phyloP scores from a whole-genome alignment of 2,329 filamentous ascomycete genomes.

The Colletotrichum melonis region DNA sequence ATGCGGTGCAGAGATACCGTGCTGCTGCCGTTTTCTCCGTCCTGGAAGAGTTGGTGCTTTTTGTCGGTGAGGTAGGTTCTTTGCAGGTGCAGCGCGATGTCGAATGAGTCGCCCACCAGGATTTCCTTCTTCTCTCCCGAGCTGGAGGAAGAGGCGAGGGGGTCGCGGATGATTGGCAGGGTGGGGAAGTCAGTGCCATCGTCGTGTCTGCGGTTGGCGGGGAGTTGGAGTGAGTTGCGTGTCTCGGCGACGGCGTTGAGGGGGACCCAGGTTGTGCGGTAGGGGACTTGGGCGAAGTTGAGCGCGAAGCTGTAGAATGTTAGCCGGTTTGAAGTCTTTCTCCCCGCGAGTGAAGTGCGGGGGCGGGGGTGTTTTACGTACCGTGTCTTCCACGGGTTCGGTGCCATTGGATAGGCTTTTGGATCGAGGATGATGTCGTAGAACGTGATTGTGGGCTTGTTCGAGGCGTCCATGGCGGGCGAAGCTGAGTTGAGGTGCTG shows the following conservation, averaged over 20 bases:
- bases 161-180: conserved; percentile 66
- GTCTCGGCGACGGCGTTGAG: conserved; percentile 62
- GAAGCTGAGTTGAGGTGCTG: neutral
- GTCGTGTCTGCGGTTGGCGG: conserved; percentile 63
- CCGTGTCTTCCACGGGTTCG: neutral
- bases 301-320: conserved; percentile 43
- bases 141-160: conserved; percentile 41
- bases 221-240: conserved; percentile 57
- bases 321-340: neutral
- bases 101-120: conserved; percentile 71
- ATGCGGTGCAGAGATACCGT: conserved; percentile 51
- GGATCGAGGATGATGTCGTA: neutral
- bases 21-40: conserved; percentile 1
- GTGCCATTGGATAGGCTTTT: neutral
- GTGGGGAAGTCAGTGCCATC: conserved; percentile 71
- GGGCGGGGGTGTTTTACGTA: neutral
- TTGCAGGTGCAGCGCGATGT: conserved; percentile 72
- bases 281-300: conserved; percentile 53
- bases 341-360: too few relatives aligned
- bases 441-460: neutral
- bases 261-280: conserved; percentile 57
- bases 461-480: neutral
- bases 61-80: conserved; percentile 59
- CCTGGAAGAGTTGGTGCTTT: conserved; percentile 60
- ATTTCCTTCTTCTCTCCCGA: neutral